A percentile compares a stretch with the other conserved stretches of the same genome.
These are phyloP conservation scores for Fomes fomentarius DNA, from an alignment of 1,284 basidiomycete species.

Conservation along the genomic window DNA sequence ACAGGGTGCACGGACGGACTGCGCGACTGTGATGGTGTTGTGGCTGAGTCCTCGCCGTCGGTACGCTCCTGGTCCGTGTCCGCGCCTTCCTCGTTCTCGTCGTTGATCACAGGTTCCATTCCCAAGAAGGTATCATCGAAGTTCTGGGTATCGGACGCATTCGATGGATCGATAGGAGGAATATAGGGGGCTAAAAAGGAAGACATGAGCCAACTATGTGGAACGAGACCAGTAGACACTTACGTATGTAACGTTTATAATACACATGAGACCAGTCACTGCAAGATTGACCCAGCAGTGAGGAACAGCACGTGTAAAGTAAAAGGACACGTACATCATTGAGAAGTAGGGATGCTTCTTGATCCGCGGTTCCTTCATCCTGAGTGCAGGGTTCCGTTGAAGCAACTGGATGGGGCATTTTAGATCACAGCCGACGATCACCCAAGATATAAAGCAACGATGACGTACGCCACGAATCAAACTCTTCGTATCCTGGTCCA, in stretches of 20 bases:
- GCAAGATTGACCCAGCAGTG: slow-evolving; percentile 20
- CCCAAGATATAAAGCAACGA: not conserved
- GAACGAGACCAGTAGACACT: slow-evolving; percentile 6
- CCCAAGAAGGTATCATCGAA: slow-evolving; percentile 97
- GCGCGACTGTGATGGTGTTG: slow-evolving; percentile 73
- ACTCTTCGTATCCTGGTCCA: slow-evolving; percentile 95
- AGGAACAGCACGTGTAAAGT: slow-evolving; percentile 13
- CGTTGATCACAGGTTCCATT: slow-evolving; percentile 88
- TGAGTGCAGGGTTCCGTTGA: slow-evolving; percentile 87
- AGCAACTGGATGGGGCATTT: slow-evolving; percentile 62
- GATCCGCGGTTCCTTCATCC: slow-evolving; percentile 92
- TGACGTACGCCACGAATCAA: slow-evolving; percentile 87
- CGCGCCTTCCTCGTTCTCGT: slow-evolving; percentile 52
- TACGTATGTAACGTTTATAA: slow-evolving; percentile 92
- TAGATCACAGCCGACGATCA: not conserved
- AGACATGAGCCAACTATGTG: slow-evolving; percentile 6
- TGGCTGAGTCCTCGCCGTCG: slow-evolving; percentile 72
- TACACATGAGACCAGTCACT: slow-evolving; percentile 94
- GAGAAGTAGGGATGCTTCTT: slow-evolving; percentile 96
- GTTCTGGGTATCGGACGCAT: slow-evolving; percentile 96
- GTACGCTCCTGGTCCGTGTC: slow-evolving; percentile 70
- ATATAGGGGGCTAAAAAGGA: slow-evolving; percentile 87
- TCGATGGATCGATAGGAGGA: slow-evolving; percentile 89
- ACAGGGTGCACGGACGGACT: slow-evolving; percentile 64
- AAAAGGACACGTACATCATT: slow-evolving; percentile 74